phyloP scores from a whole-genome alignment of 2,329 filamentous ascomycete species.

The Byssothecium circinans region DNA sequence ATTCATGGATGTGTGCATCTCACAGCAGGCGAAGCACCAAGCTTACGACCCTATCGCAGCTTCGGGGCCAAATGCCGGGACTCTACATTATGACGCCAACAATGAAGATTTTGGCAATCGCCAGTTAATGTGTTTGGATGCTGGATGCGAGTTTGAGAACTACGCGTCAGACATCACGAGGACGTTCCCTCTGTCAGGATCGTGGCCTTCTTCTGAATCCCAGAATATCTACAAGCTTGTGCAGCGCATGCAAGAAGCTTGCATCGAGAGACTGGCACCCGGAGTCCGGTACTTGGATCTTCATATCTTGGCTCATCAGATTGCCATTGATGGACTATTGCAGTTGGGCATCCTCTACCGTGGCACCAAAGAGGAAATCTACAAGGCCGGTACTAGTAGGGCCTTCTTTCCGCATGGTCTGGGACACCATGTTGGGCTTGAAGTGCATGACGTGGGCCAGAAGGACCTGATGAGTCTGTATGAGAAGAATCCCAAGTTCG shows the following conservation, averaged over 20 bases:
- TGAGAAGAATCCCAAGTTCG: slow-evolving; percentile 22
- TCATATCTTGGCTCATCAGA: slow-evolving; percentile 70
- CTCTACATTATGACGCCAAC: slow-evolving; percentile 85
- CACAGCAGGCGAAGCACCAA: slow-evolving; percentile 72
- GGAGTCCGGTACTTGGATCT: slow-evolving; percentile 72
- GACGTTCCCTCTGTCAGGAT: slow-evolving; percentile 76
- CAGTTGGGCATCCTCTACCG: slow-evolving; percentile 71
- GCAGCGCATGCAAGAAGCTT: slow-evolving; percentile 75
- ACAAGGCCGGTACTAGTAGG: slow-evolving; percentile 75
- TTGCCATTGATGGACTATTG: slow-evolving; percentile 72
- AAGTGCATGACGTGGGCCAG: slow-evolving; percentile 72
- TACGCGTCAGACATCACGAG: slow-evolving; percentile 92
- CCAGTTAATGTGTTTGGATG: slow-evolving; percentile 80
- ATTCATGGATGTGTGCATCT: slow-evolving; percentile 73
- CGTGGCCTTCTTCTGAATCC: slow-evolving; percentile 68
- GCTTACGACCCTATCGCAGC: slow-evolving; percentile 90
- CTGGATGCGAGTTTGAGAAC: slow-evolving; percentile 79
- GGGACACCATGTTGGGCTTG: slow-evolving; percentile 88
- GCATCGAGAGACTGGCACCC: slow-evolving; percentile 68
- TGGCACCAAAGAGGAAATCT: slow-evolving; percentile 68
- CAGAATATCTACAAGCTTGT: slow-evolving; percentile 77
- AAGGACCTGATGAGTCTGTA: slow-evolving; percentile 37
- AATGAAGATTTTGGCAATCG: slow-evolving; percentile 69
- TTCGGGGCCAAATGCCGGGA: slow-evolving; percentile 77
- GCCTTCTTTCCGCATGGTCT: slow-evolving; percentile 92